A percentile compares a stretch with the other conserved stretches of the same genome.
Evolutionary conservation across 1,284 basidiomycete species (phyloP).

Genomic region (Cystobasidium pallidum): DNA sequence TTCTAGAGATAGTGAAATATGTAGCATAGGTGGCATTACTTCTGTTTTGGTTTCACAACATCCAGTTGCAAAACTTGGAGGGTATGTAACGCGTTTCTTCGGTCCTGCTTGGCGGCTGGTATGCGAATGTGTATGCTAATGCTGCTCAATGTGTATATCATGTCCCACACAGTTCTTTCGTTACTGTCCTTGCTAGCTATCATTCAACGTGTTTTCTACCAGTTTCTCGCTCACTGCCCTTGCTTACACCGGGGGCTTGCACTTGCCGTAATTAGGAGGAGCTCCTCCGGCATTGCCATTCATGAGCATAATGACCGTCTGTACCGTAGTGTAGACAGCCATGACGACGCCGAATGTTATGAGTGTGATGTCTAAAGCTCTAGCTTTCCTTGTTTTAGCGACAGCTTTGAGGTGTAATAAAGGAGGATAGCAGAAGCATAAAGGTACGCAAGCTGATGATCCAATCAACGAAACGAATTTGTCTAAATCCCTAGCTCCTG

Average conservation of each 20-base stretch:
- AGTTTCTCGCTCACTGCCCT: not conserved
- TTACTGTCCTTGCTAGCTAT: too few species aligned
- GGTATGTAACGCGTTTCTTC: too few species aligned
- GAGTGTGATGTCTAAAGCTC: conserved; percentile 73
- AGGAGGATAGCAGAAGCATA: conserved; percentile 75
- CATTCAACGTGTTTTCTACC: too few species aligned
- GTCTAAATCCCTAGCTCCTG: conserved; percentile 87
- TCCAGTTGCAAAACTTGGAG: too few species aligned
- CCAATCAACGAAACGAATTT: conserved; percentile 96
- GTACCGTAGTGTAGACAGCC: conserved; percentile 79
- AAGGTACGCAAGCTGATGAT: conserved; percentile 88
- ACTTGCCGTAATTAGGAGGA: conserved; percentile 42
- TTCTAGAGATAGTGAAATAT: too few species aligned
- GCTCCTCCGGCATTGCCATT: conserved; percentile 16
- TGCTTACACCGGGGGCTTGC: conserved; percentile 18
- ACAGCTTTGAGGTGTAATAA: conserved; percentile 88
- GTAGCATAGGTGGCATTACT: too few species aligned
- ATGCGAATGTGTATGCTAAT: too few species aligned
- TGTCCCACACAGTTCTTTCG: too few species aligned
- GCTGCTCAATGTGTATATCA: too few species aligned
- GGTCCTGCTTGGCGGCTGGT: too few species aligned
- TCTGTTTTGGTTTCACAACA: not conserved
- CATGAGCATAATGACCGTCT: conserved; percentile 63
- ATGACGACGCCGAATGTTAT: conserved; percentile 81
- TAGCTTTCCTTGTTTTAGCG: conserved; percentile 72